phyloP scores from a whole-genome alignment of 2,329 filamentous ascomycete species.

The Venturiaceae sp. region DNA sequence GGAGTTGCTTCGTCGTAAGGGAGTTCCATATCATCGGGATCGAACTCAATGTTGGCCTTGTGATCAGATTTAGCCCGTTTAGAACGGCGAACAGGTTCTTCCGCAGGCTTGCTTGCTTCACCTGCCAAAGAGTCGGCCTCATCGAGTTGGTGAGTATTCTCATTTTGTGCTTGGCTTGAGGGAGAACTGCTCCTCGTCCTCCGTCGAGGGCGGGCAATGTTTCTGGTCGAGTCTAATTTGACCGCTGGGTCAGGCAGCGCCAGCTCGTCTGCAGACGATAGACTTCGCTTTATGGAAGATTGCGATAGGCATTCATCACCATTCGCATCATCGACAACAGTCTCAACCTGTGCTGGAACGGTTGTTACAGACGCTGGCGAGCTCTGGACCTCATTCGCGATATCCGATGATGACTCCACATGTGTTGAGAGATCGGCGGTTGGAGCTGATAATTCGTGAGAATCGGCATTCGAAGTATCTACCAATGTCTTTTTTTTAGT shows the following conservation, averaged over 20 bases:
- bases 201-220: neutral
- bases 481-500: too few species aligned
- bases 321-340: too few species aligned
- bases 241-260: neutral
- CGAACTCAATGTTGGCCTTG: neutral
- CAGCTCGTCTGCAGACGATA: neutral
- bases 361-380: too few species aligned
- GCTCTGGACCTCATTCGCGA: too few species aligned
- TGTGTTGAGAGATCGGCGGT: too few species aligned
- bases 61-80: neutral
- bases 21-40: conserved; percentile 1
- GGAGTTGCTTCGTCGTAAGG: conserved; percentile 17
- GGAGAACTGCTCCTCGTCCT: neutral
- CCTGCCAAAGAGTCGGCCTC: neutral
- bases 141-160: neutral
- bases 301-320: too few species aligned
- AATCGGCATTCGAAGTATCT: too few species aligned
- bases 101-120: neutral
- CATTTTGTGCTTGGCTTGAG: neutral
- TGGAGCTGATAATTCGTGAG: too few species aligned
- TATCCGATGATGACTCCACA: too few species aligned
- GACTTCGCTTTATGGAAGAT: neutral
- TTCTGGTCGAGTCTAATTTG: neutral
- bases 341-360: too few species aligned
- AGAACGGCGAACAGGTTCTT: neutral